A percentile compares a stretch with the other conserved stretches of the same genome.
Evolutionary conservation across 176 grass and related monocot genomes (phyloP).

Genomic region (Elaeis guineensis): DNA sequence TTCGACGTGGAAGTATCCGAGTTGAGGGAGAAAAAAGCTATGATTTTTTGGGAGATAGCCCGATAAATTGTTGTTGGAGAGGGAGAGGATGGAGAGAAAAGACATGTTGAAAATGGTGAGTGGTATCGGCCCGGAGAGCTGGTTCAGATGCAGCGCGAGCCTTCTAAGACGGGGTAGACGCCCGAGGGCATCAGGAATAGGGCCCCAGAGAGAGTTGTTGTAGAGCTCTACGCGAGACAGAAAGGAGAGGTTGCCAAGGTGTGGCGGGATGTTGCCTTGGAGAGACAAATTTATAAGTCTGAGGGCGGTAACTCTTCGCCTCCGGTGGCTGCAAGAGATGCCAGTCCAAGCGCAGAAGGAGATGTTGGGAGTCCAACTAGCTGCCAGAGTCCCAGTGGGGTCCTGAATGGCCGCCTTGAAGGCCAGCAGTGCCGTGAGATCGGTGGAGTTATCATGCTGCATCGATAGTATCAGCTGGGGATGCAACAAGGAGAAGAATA

Average conservation of each 20-base stretch:
- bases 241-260: not conserved
- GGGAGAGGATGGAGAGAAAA: not conserved
- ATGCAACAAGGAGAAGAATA: too few relatives aligned
- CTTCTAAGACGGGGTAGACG: slow-evolving; percentile 10
- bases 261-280: too few relatives aligned
- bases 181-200: slow-evolving; percentile 21
- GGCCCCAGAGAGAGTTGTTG: slow-evolving; percentile 15
- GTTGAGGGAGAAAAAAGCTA: slow-evolving; percentile 8
- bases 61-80: slow-evolving; percentile 1
- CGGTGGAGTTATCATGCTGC: too few relatives aligned
- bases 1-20: slow-evolving; percentile 12
- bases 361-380: too few relatives aligned
- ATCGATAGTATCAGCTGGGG: too few relatives aligned
- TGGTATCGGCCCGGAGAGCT: slow-evolving; percentile 13
- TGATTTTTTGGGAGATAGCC: slow-evolving; percentile 2
- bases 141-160: slow-evolving; percentile 1
- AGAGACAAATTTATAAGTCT: too few relatives aligned
- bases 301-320: too few relatives aligned
- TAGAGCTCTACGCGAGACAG: slow-evolving; percentile 10
- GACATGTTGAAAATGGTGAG: slow-evolving; percentile 20
- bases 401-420: too few relatives aligned
- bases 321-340: too few relatives aligned
- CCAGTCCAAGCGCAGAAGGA: too few relatives aligned
- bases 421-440: too few relatives aligned
- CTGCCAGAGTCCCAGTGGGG: too few relatives aligned